Base-by-base conservation (phyloP, 352 stramenopile genomes). In the Globisporangium splendens region DNA sequence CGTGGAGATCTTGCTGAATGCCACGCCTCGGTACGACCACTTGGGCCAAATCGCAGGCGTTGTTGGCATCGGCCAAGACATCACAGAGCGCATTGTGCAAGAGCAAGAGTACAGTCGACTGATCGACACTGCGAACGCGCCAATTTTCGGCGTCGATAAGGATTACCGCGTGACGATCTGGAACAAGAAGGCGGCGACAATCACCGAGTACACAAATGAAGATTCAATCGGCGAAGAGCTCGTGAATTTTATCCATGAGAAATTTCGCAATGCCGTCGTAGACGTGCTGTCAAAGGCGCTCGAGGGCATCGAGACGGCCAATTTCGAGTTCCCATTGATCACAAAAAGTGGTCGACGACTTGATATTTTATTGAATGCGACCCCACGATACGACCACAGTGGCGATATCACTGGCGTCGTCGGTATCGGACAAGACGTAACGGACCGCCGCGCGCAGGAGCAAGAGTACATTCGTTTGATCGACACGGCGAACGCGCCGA, bases 141-240 rank as follows among this genome's bases (percentile, higher is more conserved):
- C 86, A 0, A 94, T 96, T 51, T 89, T 93, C 20, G 86, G 80
- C 8, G 66, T 96, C 13, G 82, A 98, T 73, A 79, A 74, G 31
- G 59, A 90, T 35, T 89, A 89, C 48, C 66, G 70, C 18, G 86
- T 96, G 35, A 91, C 88, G 14, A 88, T 95, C 63, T 98, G 94
- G 94, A 98, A 98, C 65, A 89, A 97, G 52, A 96, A 96, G 63
- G 91, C 87, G 0, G 80, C 81, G 0, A 83, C 77, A 1, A 88
- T 93, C 50, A 97, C 90, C 5, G 89, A 95, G 56, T 98, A 96
- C 64, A 74, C 75, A 15, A 85, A 87, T 28, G 65, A 90, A 18
- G 84, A 98, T 53, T 88, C 91, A 6, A 90, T 98, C 47, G 91
- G 84, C 14, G 64, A 88, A 35, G 64, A 91, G 41, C 63, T 95